A percentile compares a stretch with the other conserved stretches of the same genome.
Conservation (phyloP, 2,329 filamentous ascomycete genomes). For the Bisporella sp. region DNA sequence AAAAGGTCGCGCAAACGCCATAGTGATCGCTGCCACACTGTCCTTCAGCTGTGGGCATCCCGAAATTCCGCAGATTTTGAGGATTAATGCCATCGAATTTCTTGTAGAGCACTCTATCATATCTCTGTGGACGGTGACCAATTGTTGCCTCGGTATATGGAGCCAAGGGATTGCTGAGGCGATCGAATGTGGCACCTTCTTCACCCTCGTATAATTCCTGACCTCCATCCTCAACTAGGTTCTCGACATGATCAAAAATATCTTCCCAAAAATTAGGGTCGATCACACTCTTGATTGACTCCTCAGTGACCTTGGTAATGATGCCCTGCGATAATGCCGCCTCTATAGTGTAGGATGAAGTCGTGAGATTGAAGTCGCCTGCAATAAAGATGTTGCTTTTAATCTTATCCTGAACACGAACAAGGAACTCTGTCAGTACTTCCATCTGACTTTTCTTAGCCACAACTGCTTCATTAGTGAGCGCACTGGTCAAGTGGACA, state of each 20-base stretch:
- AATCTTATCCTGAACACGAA: not conserved
- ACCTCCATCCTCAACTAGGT: conserved; percentile 27
- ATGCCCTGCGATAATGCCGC: conserved; percentile 37
- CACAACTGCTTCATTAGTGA: conserved; percentile 50
- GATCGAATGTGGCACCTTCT: conserved; percentile 59
- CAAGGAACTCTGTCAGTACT: conserved; percentile 28
- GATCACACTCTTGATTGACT: conserved; percentile 34
- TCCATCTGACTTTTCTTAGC: conserved; percentile 51
- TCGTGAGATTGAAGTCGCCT: conserved; percentile 59
- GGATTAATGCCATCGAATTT: conserved; percentile 33
- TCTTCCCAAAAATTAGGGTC: conserved; percentile 38
- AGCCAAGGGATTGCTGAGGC: conserved; percentile 48
- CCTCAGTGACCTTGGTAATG: conserved; percentile 43
- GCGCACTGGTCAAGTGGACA: conserved; percentile 54
- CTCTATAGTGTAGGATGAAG: conserved; percentile 49
- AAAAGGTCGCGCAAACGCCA: no score
- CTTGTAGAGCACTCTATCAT: conserved; percentile 55
- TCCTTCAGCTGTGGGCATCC: conserved; percentile 30
- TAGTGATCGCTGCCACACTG: conserved; percentile 37
- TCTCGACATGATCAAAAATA: conserved; percentile 28
- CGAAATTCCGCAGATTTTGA: conserved; percentile 50
- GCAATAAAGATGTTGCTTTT: conserved; percentile 35
- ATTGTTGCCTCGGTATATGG: conserved; percentile 39
- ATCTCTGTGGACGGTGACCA: conserved; percentile 54
- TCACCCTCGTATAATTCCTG: conserved; percentile 44